Evolutionary conservation across 225 moss, liverwort and hornwort species (phyloP).

Genomic region (Rhytidiadelphus loreus): DNA sequence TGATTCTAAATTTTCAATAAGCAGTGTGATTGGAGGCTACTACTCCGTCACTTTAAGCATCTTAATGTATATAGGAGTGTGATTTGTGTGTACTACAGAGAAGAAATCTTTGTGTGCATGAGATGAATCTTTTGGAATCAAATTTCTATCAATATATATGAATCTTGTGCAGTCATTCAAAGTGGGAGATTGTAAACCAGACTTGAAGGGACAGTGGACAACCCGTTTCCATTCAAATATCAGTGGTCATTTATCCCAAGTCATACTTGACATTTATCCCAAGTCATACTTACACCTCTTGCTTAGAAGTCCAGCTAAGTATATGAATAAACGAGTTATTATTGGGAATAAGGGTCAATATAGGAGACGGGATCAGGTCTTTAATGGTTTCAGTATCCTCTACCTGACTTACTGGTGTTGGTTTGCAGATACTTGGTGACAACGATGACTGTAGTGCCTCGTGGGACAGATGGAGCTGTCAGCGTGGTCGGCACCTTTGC

Average conservation of each 20-base stretch:
- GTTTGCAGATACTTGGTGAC: conserved; percentile 47
- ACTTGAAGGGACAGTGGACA: not conserved
- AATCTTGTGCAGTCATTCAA: not conserved
- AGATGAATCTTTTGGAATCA: not conserved
- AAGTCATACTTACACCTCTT: not conserved
- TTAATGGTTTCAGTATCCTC: not conserved
- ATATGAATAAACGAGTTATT: not conserved
- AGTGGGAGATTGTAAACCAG: not conserved
- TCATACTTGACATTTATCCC: not conserved
- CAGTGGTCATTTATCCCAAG: not conserved
- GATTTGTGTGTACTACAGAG: not conserved
- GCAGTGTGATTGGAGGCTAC: not conserved
- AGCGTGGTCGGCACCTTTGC: conserved; percentile 39
- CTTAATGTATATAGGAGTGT: not conserved
- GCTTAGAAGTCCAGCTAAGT: not conserved
- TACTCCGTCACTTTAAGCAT: not conserved
- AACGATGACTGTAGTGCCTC: conserved; percentile 42
- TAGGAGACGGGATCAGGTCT: not conserved
- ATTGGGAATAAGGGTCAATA: not conserved
- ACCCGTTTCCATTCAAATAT: not conserved
- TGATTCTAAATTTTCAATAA: not conserved
- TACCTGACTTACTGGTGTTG: not conserved
- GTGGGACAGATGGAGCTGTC: conserved; percentile 51
- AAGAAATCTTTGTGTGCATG: not conserved
- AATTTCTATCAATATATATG: not conserved